Percentiles rank a stretch among this genome's conserved stretches.
Evolutionary conservation across 2,329 filamentous ascomycete genomes (phyloP).

Genomic region (Fusarium sororula): DNA sequence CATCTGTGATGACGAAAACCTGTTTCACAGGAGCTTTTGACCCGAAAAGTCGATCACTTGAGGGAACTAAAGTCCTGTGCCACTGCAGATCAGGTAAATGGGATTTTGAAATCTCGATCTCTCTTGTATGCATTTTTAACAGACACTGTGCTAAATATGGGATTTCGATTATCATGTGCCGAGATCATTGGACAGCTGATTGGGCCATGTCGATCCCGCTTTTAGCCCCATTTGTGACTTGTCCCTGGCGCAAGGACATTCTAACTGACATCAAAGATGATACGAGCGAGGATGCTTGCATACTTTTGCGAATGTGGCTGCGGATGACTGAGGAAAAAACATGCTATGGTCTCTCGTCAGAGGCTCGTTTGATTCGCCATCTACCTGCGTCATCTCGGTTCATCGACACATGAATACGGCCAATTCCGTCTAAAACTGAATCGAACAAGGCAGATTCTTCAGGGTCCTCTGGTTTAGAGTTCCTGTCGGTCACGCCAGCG

Average conservation of each 20-base stretch:
- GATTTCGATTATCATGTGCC: background rate
- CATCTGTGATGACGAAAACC: background rate
- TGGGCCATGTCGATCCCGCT: constrained; percentile 5
- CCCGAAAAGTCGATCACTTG: background rate
- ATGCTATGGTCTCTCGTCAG: constrained; percentile 31
- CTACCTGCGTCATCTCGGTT: constrained; percentile 50
- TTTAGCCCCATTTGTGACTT: background rate
- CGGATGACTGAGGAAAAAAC: background rate
- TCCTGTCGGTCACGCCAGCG: background rate
- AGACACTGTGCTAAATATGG: constrained; percentile 6
- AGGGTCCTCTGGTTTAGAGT: constrained; percentile 11
- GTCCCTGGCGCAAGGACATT: background rate
- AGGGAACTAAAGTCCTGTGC: background rate
- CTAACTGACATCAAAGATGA: background rate
- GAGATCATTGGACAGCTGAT: background rate
- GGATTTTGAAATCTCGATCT: constrained; percentile 2
- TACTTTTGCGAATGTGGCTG: background rate
- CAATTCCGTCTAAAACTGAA: constrained; percentile 50
- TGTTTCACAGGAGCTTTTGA: background rate
- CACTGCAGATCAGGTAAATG: background rate
- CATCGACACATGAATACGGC: constrained; percentile 49
- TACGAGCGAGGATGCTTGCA: background rate
- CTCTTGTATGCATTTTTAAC: background rate
- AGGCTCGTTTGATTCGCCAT: constrained; percentile 50
- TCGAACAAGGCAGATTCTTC: constrained; percentile 47